A percentile compares a stretch with the other conserved stretches of the same genome.
phyloP scores from a whole-genome alignment of 1,139 yeast species.

The Magnusiomyces magnusii region DNA sequence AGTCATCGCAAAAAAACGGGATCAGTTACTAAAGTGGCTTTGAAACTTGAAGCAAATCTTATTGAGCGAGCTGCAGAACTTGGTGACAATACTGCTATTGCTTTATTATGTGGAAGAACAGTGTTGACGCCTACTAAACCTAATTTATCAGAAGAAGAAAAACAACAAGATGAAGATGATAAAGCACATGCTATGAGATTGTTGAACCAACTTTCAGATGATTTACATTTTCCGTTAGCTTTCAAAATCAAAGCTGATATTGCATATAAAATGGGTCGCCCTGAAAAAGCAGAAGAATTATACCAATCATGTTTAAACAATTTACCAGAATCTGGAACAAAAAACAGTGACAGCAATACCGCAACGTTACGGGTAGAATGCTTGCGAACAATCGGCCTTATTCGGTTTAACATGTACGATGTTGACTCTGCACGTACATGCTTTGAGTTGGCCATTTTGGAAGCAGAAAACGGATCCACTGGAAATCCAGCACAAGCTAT shows the following conservation, averaged over 20 bases:
- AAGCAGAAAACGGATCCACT: conserved; percentile 18
- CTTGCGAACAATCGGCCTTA: conserved; percentile 58
- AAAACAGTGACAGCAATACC: conserved; percentile 20
- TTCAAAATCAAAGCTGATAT: conserved; percentile 69
- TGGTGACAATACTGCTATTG: conserved; percentile 75
- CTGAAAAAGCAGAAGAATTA: conserved; percentile 41
- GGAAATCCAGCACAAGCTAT: conserved; percentile 38
- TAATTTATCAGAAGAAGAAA: conserved; percentile 20
- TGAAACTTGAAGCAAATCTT: conserved; percentile 58
- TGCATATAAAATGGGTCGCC: conserved; percentile 47
- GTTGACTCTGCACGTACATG: conserved; percentile 46
- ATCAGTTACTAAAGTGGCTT: conserved; percentile 39
- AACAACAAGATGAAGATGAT: conserved; percentile 42
- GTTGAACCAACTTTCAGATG: conserved; percentile 48
- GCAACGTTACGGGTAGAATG: conserved; percentile 46
- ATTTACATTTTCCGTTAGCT: conserved; percentile 58
- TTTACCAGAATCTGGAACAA: conserved; percentile 29
- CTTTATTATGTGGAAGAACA: conserved; percentile 51
- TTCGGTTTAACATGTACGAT: conserved; percentile 49
- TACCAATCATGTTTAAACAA: conserved; percentile 46
- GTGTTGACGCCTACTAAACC: conserved; percentile 16
- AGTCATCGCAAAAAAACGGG: conserved; percentile 55
- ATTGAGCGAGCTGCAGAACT: conserved; percentile 76
- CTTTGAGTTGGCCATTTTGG: conserved; percentile 50
- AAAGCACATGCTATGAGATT: conserved; percentile 53